Conservation (phyloP, 371 early-diverging fungal genomes). For the Mucor plumbeus region DNA sequence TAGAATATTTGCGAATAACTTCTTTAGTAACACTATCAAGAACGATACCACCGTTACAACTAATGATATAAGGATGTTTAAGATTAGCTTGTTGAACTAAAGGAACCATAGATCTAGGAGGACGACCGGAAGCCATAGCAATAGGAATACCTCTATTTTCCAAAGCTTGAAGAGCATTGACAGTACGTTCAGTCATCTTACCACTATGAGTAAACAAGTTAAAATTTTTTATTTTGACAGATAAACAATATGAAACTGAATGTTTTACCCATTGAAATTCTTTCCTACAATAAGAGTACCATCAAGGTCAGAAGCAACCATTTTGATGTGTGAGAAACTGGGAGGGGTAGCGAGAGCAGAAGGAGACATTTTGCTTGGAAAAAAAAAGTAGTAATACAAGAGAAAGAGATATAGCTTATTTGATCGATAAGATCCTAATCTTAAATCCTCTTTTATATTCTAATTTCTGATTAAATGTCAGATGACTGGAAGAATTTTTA, state of each 20-base stretch:
- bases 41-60: slow-evolving; percentile 49
- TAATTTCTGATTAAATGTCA: slow-evolving; percentile 5
- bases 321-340: slow-evolving; percentile 24
- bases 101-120: slow-evolving; percentile 40
- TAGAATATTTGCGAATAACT: slow-evolving; percentile 41
- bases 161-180: slow-evolving; percentile 35
- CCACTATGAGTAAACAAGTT: slow-evolving; percentile 9
- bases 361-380: slow-evolving; percentile 13
- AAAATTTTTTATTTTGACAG: not conserved
- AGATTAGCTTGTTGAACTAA: slow-evolving; percentile 37
- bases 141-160: slow-evolving; percentile 39
- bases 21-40: slow-evolving; percentile 35
- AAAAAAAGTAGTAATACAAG: not conserved
- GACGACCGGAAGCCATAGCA: slow-evolving; percentile 48
- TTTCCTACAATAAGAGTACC: slow-evolving; percentile 37
- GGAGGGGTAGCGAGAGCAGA: not conserved
- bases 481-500: not conserved
- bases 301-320: slow-evolving; percentile 51
- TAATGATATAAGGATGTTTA: slow-evolving; percentile 33
- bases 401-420: not conserved
- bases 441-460: not conserved
- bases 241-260: not conserved
- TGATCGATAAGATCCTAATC: slow-evolving; percentile 3
- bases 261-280: slow-evolving; percentile 33
- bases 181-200: slow-evolving; percentile 32